Conservation (phyloP, 2,329 filamentous ascomycete species). For the Helminthosporium solani region DNA sequence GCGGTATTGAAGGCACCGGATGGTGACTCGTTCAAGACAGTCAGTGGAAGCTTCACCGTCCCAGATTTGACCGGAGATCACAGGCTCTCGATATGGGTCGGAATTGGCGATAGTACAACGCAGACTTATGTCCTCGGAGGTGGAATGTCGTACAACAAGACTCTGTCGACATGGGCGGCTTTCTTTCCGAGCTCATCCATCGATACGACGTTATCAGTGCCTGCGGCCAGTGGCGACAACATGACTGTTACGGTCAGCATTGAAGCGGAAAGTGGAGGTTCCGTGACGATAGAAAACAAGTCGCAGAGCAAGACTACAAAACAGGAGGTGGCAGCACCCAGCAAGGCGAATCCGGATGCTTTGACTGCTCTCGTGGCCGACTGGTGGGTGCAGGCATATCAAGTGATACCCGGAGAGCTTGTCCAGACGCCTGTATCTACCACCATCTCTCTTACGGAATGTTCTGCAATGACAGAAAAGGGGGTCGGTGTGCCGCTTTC, state of each 20-base stretch:
- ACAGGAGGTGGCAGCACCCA: constrained; percentile 18
- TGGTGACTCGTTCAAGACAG: constrained; percentile 22
- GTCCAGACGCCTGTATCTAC: constrained; percentile 22
- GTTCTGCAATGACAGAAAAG: constrained; percentile 19
- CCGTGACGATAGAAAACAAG: constrained; percentile 27
- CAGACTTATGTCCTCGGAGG: constrained; percentile 26
- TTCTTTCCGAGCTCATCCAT: constrained; percentile 20
- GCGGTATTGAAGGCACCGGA: constrained; percentile 28
- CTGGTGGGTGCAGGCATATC: constrained; percentile 30
- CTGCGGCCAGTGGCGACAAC: constrained; percentile 19
- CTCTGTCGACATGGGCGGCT: constrained; percentile 18
- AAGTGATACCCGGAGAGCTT: constrained; percentile 22
- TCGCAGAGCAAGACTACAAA: constrained; percentile 22
- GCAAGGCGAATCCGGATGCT: constrained; percentile 9
- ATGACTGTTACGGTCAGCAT: constrained; percentile 21
- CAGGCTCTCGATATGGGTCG: constrained; percentile 27
- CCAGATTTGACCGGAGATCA: constrained; percentile 20
- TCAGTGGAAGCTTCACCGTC: constrained; percentile 26
- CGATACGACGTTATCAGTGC: constrained; percentile 20
- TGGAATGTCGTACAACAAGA: constrained; percentile 24
- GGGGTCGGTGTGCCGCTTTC: constrained; percentile 18
- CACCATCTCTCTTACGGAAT: constrained; percentile 21
- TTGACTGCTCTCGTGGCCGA: constrained; percentile 22
- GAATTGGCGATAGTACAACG: constrained; percentile 21
- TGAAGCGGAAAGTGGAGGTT: constrained; percentile 12